phyloP scores from a whole-genome alignment of 306 rosid species.

The Hippophae rhamnoides region DNA sequence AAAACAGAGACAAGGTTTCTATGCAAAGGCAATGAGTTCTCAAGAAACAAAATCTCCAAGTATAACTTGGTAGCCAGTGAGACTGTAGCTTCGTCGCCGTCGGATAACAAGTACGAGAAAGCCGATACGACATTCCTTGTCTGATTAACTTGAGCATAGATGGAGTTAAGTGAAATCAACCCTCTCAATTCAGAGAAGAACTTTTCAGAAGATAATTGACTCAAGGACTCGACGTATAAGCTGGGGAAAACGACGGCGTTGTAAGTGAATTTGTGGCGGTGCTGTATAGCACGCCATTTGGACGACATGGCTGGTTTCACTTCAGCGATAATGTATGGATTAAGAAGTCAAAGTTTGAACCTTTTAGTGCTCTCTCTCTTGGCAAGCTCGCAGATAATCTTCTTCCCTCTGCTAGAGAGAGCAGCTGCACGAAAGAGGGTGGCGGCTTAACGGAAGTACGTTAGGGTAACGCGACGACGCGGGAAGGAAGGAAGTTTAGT shows the following conservation, averaged over 20 bases:
- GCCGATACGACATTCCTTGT: slow-evolving; percentile 44
- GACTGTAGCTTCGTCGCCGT: slow-evolving; percentile 24
- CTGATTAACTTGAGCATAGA: slow-evolving; percentile 55
- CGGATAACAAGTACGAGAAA: slow-evolving; percentile 32
- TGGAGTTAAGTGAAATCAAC: slow-evolving; percentile 46
- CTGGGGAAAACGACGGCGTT: slow-evolving; percentile 67
- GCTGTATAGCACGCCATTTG: slow-evolving; percentile 96
- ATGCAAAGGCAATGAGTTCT: slow-evolving; percentile 65
- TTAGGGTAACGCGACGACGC: too few relatives aligned
- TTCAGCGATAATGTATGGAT: neutral
- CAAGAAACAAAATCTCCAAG: slow-evolving; percentile 59
- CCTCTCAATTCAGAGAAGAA: slow-evolving; percentile 36
- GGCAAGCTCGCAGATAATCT: neutral
- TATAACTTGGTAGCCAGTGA: slow-evolving; percentile 34
- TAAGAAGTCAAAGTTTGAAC: neutral
- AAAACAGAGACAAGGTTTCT: slow-evolving; percentile 53
- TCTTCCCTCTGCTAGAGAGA: too few relatives aligned
- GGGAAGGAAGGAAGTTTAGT: too few relatives aligned
- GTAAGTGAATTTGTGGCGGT: slow-evolving; percentile 92
- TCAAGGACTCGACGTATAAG: slow-evolving; percentile 32
- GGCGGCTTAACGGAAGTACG: too few relatives aligned
- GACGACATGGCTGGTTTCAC: slow-evolving; percentile 57
- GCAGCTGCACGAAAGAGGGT: neutral
- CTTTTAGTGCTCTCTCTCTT: neutral
- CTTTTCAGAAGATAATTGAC: slow-evolving; percentile 18